Evolutionary conservation across 768 basidiomycete genomes (phyloP), one percentile per base, ranked within the genome.

Genomic region (Tremella fuciformis): DNA sequence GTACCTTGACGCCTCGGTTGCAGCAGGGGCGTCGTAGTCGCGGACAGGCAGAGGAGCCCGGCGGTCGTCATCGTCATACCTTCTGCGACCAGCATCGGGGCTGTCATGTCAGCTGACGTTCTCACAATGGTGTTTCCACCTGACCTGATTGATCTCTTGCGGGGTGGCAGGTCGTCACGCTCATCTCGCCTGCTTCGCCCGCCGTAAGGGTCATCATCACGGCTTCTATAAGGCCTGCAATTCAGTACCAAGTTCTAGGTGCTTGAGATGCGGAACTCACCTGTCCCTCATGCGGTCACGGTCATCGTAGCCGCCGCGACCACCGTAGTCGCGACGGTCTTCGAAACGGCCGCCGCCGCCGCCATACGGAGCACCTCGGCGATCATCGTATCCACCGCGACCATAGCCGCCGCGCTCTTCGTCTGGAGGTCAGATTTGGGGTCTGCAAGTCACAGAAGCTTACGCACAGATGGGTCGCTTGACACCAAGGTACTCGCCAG

Each of bases 401-500:
- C 52, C 50, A 48, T 57, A 54, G 18, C 53, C 25, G 40, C 51
- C 46, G 44, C 59, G 57, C 37, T 65, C 63, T 18, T 65, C 66
- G 16, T 56, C 63, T 64, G 56, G 25, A 22, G 13, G 38, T 53
- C 38, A 49, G 24, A 38, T 21, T 50, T 47, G 46, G 24, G 51
- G 39, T 34, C 7, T 26, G 46, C 8, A 37, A 13, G n/a, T n/a
- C 2, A 52, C 25, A n/a, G 58, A 52, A 29, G 50, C 34, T 21
- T 6, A 62, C 59, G 58, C 48, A 66, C 64, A 21, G 34, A 69
- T 37, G 25, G 73, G 73, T 46, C 70, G 55, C 59, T 64, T 67
- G 65, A 89, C 88, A 13, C 94, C 91, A 89, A 94, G 94, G 77
- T 97, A 99, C 79, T 96, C 90, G 60, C 94, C 94, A 3, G 94